Conservation (phyloP, 768 basidiomycete genomes). For the Hypsizygus marmoreus region DNA sequence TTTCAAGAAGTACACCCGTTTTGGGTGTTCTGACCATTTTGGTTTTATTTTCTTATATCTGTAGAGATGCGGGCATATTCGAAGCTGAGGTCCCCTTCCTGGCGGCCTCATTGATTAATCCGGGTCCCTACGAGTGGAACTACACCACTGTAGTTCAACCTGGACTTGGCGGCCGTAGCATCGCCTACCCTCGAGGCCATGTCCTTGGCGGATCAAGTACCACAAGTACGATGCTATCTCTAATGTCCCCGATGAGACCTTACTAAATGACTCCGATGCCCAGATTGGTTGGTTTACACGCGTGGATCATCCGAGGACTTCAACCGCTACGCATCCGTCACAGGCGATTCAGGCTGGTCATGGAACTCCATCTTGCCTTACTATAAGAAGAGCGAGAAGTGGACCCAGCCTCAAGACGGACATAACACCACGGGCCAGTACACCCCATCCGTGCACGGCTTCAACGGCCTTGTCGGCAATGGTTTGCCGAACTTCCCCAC, state of each 20-base stretch:
- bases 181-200: constrained; percentile 23
- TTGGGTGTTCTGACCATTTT: neutral
- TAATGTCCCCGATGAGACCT: no score
- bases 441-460: constrained; percentile 29
- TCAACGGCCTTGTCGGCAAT: constrained; percentile 22
- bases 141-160: constrained; percentile 23
- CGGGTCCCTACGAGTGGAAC: constrained; percentile 23
- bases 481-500: constrained; percentile 21
- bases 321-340: constrained; percentile 26
- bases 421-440: constrained; percentile 30
- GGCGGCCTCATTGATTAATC: neutral
- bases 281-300: constrained; percentile 20
- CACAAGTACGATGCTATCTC: constrained; percentile 16
- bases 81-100: constrained; percentile 14
- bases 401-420: constrained; percentile 24
- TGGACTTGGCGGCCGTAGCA: constrained; percentile 16
- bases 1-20: constrained; percentile 4
- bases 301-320: constrained; percentile 30
- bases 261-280: no score
- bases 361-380: constrained; percentile 27
- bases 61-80: constrained; percentile 14
- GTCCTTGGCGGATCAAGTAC: constrained; percentile 24
- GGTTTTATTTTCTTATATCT: no score
- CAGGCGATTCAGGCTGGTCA: constrained; percentile 32
- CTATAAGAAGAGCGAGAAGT: constrained; percentile 29